Base-by-base conservation (phyloP, 768 basidiomycete species). In the Trametes villosa region DNA sequence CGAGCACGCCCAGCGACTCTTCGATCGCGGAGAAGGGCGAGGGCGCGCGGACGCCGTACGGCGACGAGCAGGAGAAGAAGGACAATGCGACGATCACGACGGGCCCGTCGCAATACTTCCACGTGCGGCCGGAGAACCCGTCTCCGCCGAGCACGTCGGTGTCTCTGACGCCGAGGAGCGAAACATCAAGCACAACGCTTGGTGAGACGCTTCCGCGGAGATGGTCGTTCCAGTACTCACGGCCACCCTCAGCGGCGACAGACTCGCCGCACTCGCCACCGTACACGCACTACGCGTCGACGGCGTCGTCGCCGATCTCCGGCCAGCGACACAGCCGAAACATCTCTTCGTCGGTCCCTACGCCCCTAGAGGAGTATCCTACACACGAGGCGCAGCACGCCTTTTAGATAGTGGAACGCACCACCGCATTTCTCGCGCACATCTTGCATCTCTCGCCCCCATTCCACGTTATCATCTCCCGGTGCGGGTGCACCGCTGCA, bases 171-270 rank as follows among this genome's bases (percentile, higher is more conserved):
- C 70, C 68, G 22, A 51, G 53, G 40, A 68, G 64, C 34, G 60
- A 63, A 17, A 59, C 60, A 13, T 64, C 65, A 9, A 56, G 56
- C n/a, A 68, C 67, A 22, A 72, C 71, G 42, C 65, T 72, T 5
- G 71, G 71, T 36, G 71, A 72, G 53, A 44, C 56, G 30, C 66
- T 72, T 7, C 71, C 71, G 26, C 63, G 65, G 15, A 60, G 71
- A 30, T 72, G 71, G 71, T 72, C 71, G 18, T 72, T 70, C 66
- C 67, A 67, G 27, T 69, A 70, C 49, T 72, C 71, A 44, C 58
- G 63, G 3, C 71, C 71, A n/a, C 71, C 71, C 31, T 72, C 68
- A 9, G 44, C 67, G 29, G 61, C 66, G 42, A 61, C 65, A 24
- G 65, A 58, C 9, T 62, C 65, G 36, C 62, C 30, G 11, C 48